Evolutionary conservation across 2,329 filamentous ascomycete species (phyloP), one percentile per base, ranked within the genome.

Genomic region (Lachnellula hyalina): DNA sequence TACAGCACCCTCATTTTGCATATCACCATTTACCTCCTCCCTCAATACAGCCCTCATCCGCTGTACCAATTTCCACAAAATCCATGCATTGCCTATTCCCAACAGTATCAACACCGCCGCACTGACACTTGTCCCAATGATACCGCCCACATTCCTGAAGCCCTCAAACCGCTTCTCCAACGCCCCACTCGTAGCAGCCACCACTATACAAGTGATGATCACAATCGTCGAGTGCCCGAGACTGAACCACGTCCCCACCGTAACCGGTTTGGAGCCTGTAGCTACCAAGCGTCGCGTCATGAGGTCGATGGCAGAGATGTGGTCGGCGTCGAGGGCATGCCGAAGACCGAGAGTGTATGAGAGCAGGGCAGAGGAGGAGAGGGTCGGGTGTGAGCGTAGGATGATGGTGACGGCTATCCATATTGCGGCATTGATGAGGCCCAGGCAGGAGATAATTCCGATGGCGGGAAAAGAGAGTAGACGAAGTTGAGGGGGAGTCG

Each of bases 271-370:
- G 67, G 94, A 90, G 17, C 90, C 91, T 0, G 89, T 82, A 0
- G 92, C 92, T 38, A 97, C 84, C 23, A 97, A 82, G 6, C 93
- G 85, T 3, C 94, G 82, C 0, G 94, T 97, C 86, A 95, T 96
- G 38, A 97, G 81, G 72, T 97, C 93, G 65, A 97, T 99, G 60
- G 92, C 93, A 64, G 56, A 64, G 61, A 89, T 89, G 68, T 97
- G 94, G 72, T 97, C 93, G n/a, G 93, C 94, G 67, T 97, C 94
- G 45, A 97, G 83, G n/a, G 93, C 93, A 76, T 97, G 93, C 42
- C 93, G 87, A 12, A 97, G 80, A 2, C 93, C 93, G 11, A 97
- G 81, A 0, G 90, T 90, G 71, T 95, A 97, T 25, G 92, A 86
- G 0, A 97, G 81, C 2, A 92, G 84, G 1, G 91, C 90, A 2